These are phyloP conservation scores for Saccharomycopsis olivae DNA, from an alignment of 805 yeast species.

Conservation along the genomic window DNA sequence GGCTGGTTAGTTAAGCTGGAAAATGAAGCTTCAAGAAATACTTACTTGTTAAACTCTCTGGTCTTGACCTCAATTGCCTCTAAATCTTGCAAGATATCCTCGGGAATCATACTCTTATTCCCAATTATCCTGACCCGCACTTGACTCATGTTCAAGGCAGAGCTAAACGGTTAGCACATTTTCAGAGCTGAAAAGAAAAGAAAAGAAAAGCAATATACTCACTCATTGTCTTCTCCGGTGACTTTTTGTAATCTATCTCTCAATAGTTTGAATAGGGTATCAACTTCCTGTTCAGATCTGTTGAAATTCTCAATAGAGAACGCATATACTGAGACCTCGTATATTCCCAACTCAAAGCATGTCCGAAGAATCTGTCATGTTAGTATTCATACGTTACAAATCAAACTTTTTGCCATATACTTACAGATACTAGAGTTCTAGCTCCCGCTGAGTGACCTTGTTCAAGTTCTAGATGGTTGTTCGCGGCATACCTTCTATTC, in stretches of 20 bases:
- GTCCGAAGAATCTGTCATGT: conserved; percentile 35
- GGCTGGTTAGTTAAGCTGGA: conserved; percentile 29
- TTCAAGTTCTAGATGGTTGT: conserved; percentile 53
- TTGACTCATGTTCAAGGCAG: too few relatives aligned
- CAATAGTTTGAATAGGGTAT: conserved; percentile 85
- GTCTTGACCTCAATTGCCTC: conserved; percentile 53
- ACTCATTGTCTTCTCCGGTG: conserved; percentile 71
- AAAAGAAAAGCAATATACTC: too few relatives aligned
- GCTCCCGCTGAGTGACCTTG: conserved; percentile 90
- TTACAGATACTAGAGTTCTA: conserved; percentile 51
- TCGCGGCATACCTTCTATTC: conserved; percentile 77
- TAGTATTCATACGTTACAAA: too few relatives aligned
- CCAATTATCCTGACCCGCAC: conserved; percentile 77
- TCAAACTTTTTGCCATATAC: too few relatives aligned
- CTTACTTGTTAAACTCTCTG: conserved; percentile 21
- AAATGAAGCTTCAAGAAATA: conserved; percentile 14
- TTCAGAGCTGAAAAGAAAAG: too few relatives aligned
- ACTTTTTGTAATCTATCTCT: conserved; percentile 42
- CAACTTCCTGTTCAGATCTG: conserved; percentile 69
- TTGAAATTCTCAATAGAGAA: conserved; percentile 94
- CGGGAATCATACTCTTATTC: conserved; percentile 54
- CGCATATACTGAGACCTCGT: conserved; percentile 82
- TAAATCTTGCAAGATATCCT: conserved; percentile 55
- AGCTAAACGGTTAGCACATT: too few relatives aligned
- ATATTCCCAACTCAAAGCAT: conserved; percentile 69